phyloP scores from a whole-genome alignment of 257 asterid species.

The Schizonepeta tenuifolia region DNA sequence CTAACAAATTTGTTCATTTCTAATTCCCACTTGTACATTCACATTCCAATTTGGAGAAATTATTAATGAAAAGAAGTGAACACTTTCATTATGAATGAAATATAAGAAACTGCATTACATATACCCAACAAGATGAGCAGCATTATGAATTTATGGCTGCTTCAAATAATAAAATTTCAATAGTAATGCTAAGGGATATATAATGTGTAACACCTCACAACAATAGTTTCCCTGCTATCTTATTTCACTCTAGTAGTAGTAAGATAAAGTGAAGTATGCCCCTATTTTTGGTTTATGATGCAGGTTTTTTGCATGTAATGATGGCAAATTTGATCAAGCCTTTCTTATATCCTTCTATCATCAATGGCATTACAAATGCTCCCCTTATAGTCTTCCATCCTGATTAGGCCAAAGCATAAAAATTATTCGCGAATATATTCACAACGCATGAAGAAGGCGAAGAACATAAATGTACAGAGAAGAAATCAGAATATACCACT shows the following conservation, averaged over 20 bases:
- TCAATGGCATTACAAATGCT: conserved; percentile 89
- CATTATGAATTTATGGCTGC: neutral
- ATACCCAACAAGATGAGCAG: neutral
- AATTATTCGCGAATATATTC: neutral
- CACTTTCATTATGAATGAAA: neutral
- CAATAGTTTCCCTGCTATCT: neutral
- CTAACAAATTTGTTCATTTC: no score
- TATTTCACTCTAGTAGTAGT: neutral
- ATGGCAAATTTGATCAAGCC: conserved; percentile 84
- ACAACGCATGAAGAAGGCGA: neutral
- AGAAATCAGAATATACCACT: conserved; percentile 58
- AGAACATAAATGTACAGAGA: neutral
- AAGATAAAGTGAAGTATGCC: neutral
- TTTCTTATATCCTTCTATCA: conserved; percentile 87
- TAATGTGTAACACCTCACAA: neutral
- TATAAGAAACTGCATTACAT: neutral
- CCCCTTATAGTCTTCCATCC: conserved; percentile 98
- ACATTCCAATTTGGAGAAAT: no score
- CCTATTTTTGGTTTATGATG: conserved; percentile 28
- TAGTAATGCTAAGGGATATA: neutral
- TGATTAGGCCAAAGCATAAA: conserved; percentile 23
- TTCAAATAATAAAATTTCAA: neutral
- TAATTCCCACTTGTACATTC: no score
- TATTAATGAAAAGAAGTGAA: neutral
- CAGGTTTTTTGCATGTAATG: conserved; percentile 80